Percentiles rank a stretch among this genome's conserved stretches.
phyloP scores from a whole-genome alignment of 192 early-diverging fungal species.

The Entrophospora sp. region DNA sequence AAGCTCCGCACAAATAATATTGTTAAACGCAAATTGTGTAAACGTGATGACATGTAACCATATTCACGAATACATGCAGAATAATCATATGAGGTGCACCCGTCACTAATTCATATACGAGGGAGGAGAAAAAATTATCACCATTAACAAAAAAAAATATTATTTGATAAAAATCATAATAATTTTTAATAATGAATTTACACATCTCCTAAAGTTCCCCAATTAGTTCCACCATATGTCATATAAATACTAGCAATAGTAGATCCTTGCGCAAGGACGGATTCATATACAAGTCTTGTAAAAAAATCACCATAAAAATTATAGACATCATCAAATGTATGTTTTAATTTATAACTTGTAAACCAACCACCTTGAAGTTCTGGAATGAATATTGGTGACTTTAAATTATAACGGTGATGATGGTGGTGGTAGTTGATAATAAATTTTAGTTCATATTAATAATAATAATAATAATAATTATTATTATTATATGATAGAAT shows the following conservation, averaged over 20 bases:
- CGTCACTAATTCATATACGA: slow-evolving; percentile 40
- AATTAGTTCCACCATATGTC: slow-evolving; percentile 73
- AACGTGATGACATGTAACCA: slow-evolving; percentile 54
- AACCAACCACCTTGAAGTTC: slow-evolving; percentile 79
- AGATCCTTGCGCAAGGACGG: slow-evolving; percentile 53
- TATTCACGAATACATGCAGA: slow-evolving; percentile 66
- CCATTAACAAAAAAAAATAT: too few relatives aligned
- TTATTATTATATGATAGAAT: neutral
- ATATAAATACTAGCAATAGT: slow-evolving; percentile 62
- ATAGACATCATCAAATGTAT: slow-evolving; percentile 61
- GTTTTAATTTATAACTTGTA: slow-evolving; percentile 54
- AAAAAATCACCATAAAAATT: slow-evolving; percentile 62
- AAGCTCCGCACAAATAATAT: slow-evolving; percentile 55
- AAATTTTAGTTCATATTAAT: neutral
- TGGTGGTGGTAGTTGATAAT: too few relatives aligned
- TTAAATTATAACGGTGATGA: too few relatives aligned
- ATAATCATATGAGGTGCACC: slow-evolving; percentile 72
- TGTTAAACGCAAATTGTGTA: slow-evolving; percentile 47
- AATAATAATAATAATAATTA: neutral
- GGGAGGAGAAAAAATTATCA: neutral
- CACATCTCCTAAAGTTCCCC: slow-evolving; percentile 63
- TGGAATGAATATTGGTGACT: slow-evolving; percentile 65
- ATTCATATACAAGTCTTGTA: slow-evolving; percentile 53
- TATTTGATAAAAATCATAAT: too few relatives aligned
- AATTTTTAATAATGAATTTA: slow-evolving; percentile 28